Evolutionary conservation across 805 yeast genomes (phyloP).

Genomic region (Sugiyamaella valdiviana): DNA sequence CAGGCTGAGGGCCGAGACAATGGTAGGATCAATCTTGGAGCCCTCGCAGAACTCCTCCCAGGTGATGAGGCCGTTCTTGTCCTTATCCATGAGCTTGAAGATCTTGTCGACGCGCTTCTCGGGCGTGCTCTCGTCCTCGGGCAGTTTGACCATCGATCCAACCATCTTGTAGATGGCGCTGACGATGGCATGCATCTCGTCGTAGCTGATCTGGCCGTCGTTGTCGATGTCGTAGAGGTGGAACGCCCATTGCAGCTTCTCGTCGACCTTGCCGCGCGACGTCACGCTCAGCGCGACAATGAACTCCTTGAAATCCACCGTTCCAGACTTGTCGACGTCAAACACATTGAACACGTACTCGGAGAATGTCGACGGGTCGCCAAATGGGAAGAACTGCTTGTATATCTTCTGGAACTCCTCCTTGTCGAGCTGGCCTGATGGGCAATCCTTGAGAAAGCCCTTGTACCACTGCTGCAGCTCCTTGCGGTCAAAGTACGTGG

Average conservation of each 20-base stretch:
- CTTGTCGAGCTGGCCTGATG: conserved; percentile 77
- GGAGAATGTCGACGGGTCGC: conserved; percentile 90
- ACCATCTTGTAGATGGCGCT: conserved; percentile 89
- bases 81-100: conserved; percentile 66
- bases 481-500: conserved; percentile 86
- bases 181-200: conserved; percentile 75
- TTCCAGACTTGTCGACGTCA: conserved; percentile 73
- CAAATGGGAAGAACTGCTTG: conserved; percentile 96
- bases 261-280: conserved; percentile 77
- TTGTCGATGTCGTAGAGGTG: conserved; percentile 76
- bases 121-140: conserved; percentile 88
- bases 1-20: conserved; percentile 66
- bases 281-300: conserved; percentile 82
- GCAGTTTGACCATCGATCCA: conserved; percentile 84
- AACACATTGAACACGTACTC: conserved; percentile 82
- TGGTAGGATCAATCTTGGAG: conserved; percentile 69
- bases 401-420: conserved; percentile 88
- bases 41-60: conserved; percentile 80
- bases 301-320: conserved; percentile 87
- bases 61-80: conserved; percentile 62
- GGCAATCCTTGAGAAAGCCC: conserved; percentile 91
- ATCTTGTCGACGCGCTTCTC: conserved; percentile 79
- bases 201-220: conserved; percentile 67
- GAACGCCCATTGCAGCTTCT: conserved; percentile 86
- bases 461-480: conserved; percentile 98